Evolutionary conservation across 345 rosid genomes (phyloP).

Genomic region (Hypericum androsaemum): DNA sequence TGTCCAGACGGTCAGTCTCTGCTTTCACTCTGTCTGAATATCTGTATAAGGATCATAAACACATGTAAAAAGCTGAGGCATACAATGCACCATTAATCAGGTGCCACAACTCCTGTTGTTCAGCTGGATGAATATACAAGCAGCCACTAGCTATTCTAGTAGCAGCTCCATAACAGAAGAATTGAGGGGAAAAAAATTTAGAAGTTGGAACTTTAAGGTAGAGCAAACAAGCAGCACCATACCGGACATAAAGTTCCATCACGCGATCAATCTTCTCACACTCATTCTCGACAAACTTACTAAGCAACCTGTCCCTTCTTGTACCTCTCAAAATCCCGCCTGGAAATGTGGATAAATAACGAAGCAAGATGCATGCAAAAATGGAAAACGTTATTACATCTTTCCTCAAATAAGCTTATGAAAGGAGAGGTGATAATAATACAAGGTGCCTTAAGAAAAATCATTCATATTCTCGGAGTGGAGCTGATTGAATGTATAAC

Average conservation of each 20-base stretch:
- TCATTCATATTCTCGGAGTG: too few species aligned
- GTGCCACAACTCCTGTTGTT: not conserved
- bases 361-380: not conserved
- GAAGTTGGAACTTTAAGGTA: not conserved
- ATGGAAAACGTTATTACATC: too few species aligned
- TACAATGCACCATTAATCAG: not conserved
- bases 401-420: too few species aligned
- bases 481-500: too few species aligned
- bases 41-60: constrained; percentile 26
- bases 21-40: constrained; percentile 74
- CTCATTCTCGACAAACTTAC: constrained; percentile 91
- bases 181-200: not conserved
- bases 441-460: too few species aligned
- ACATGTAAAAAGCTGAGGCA: not conserved
- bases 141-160: not conserved
- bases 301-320: constrained; percentile 77
- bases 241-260: constrained; percentile 88
- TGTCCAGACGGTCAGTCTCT: constrained; percentile 58
- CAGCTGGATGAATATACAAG: not conserved
- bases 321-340: constrained; percentile 90
- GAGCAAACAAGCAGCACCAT: not conserved
- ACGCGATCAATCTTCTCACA: constrained; percentile 96
- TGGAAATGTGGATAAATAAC: constrained; percentile 17
- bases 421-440: too few species aligned
- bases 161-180: constrained; percentile 2